Evolutionary conservation across 2,329 filamentous ascomycete genomes (phyloP), one percentile per base, ranked within the genome.

Genomic region (Ophiosphaerella narmari): DNA sequence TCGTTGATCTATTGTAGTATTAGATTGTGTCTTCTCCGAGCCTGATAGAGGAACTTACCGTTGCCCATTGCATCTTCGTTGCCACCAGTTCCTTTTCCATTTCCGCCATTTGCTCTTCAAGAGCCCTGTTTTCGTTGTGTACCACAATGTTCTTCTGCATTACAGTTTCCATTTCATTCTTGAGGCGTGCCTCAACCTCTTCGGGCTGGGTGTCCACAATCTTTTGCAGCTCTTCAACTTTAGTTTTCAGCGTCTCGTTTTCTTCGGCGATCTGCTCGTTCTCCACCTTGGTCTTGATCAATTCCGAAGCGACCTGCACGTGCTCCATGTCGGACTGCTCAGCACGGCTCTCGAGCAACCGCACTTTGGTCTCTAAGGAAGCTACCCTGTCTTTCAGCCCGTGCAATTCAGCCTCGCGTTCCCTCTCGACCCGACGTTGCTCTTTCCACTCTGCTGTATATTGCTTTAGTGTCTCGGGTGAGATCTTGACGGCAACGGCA

Each of bases 371-470:
- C n/a, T 86, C 82, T 26, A 94, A 83, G 37, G 82, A 18, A 82
- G 80, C 18, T 81, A 77, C 60, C 85, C 86, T 54, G 12, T 72
- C 67, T 48, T 70, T 72, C 16, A 97, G 79, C 8, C 82, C 78
- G 58, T 93, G 89, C 4, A 97, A 75, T 71, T 97, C 93, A 12
- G 82, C 80, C 69, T 96, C 91, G 2, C 90, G 86, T 52, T 91
- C 90, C 68, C 88, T 90, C 64, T 97, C 91, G 0, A 81, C 69
- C n/a, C 86, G 86, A 7, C 88, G 88, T 76, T 91, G 91, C 66
- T 97, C 93, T 69, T 96, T 91, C 92, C 92, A 99, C 68, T 99
- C 94, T 0, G 81, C 70, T 0, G 87, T 88, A 72, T 97, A 99
- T 3, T 81, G 77, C 64, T 89, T 88, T 18, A 99, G 83, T 65